Evolutionary conservation across 2,329 filamentous ascomycete genomes (phyloP), one percentile per base, ranked within the genome.

Genomic region (Pseudogymnoascus sp.): DNA sequence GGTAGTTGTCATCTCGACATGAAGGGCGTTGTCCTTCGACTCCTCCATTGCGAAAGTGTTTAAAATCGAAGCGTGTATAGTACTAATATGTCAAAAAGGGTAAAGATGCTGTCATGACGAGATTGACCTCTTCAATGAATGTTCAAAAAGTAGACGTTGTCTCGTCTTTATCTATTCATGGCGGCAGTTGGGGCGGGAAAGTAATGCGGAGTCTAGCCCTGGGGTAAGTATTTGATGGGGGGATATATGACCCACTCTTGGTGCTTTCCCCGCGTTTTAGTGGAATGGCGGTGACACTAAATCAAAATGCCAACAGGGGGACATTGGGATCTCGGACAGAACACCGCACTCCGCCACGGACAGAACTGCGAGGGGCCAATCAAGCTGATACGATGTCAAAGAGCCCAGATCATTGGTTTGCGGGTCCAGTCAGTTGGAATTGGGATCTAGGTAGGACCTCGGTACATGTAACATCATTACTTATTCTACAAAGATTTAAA

Each of bases 1-100:
- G 6, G 59, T 16, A 36, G 62, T 37, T n/a, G 65, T 61, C 36
- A 67, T 28, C 65, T 67, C 66, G 14, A 67, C 21, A 31, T 68
- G 66, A 18, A 64, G 40, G 21, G 62, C 43, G 36, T 56, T 37
- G 31, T 46, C 37, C 23, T 63, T 63, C 23, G 18, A 16, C 11
- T 63, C 31, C 21, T 25, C 31, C 59, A 61, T 63, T 12, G 49
- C 28, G 25, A 34, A 31, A 18, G 36, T 18, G 9, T 34, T 31
- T 7, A 56, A 36, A 56, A 18, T 36, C 5, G 28, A 56, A 21
- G 49, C 12, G n/a, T 14, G 21, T 36, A 16, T 21, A 34, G 49
- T 56, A 34, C 14, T 56, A 14, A 12, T 18, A 36, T 34, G 28
- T 21, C 16, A 36, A 53, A 56, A 9, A 34, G n/a, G 25, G 11